These are phyloP conservation scores for Sicyos baderoa DNA, from an alignment of 306 rosid species.

Conservation along the genomic window DNA sequence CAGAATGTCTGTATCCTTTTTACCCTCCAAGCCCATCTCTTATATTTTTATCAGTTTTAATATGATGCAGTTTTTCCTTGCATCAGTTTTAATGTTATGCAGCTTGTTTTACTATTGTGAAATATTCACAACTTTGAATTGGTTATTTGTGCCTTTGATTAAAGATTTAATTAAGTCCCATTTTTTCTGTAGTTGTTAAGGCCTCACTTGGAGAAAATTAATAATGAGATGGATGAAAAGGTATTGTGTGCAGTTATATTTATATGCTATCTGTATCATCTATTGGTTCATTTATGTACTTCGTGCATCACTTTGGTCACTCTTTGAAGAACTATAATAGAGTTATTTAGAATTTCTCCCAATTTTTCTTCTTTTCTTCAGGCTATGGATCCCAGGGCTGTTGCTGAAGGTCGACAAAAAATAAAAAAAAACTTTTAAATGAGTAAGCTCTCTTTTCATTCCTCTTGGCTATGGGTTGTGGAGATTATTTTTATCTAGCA, in stretches of 20 bases:
- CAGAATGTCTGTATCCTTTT: neutral
- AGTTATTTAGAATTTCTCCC: neutral
- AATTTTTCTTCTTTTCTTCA: no score
- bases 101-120: neutral
- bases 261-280: conserved; percentile 7
- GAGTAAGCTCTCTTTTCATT: no score
- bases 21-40: neutral
- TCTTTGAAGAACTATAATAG: conserved; percentile 5
- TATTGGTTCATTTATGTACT: neutral
- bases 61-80: no score
- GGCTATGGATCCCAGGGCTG: no score
- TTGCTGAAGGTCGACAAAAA: no score
- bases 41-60: neutral
- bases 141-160: neutral
- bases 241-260: conserved; percentile 31
- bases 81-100: neutral
- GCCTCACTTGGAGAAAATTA: conserved; percentile 59
- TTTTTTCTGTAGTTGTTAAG: conserved; percentile 54
- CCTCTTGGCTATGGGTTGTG: no score
- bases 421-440: no score
- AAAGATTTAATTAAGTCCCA: conserved; percentile 5
- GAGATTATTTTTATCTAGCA: no score
- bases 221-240: conserved; percentile 43
- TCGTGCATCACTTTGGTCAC: neutral
- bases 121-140: neutral